A percentile compares a stretch with the other conserved stretches of the same genome.
Evolutionary conservation across 176 grass and related monocot species (phyloP).

Genomic region (Avena sativa): DNA sequence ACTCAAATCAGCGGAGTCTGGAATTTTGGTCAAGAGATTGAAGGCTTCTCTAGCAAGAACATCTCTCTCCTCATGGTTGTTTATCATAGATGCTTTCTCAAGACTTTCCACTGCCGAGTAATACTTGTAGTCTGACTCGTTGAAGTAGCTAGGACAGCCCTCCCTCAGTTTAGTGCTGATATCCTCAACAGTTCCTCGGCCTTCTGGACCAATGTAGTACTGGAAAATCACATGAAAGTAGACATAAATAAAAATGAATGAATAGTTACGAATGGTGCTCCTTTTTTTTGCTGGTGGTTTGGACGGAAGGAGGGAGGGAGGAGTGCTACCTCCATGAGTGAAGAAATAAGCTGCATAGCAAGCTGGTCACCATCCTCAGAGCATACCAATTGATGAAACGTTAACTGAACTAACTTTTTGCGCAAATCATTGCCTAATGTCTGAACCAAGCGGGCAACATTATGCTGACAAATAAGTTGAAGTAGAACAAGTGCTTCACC

Average conservation of each 20-base stretch:
- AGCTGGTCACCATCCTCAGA: slow-evolving; percentile 89
- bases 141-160: slow-evolving; percentile 98
- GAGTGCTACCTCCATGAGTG: slow-evolving; percentile 87
- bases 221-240: slow-evolving; percentile 54
- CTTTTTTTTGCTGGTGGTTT: background rate
- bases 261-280: slow-evolving; percentile 11
- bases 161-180: slow-evolving; percentile 89
- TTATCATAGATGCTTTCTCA: slow-evolving; percentile 75
- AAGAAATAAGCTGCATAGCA: slow-evolving; percentile 83
- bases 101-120: slow-evolving; percentile 93
- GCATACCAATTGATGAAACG: slow-evolving; percentile 95
- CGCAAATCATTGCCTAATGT: slow-evolving; percentile 66
- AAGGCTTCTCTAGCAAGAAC: slow-evolving; percentile 93
- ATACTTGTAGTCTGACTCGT: slow-evolving; percentile 91
- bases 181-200: slow-evolving; percentile 83
- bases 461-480: slow-evolving; percentile 94
- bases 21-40: slow-evolving; percentile 78
- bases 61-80: slow-evolving; percentile 69
- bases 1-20: slow-evolving; percentile 85
- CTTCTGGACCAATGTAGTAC: slow-evolving; percentile 95
- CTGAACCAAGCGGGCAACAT: slow-evolving; percentile 88
- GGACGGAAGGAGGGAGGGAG: background rate
- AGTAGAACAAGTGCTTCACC: slow-evolving; percentile 96
- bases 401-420: slow-evolving; percentile 75
- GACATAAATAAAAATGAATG: slow-evolving; percentile 8